Base-by-base conservation (phyloP, 306 rosid genomes). In the Corylus heterophylla region DNA sequence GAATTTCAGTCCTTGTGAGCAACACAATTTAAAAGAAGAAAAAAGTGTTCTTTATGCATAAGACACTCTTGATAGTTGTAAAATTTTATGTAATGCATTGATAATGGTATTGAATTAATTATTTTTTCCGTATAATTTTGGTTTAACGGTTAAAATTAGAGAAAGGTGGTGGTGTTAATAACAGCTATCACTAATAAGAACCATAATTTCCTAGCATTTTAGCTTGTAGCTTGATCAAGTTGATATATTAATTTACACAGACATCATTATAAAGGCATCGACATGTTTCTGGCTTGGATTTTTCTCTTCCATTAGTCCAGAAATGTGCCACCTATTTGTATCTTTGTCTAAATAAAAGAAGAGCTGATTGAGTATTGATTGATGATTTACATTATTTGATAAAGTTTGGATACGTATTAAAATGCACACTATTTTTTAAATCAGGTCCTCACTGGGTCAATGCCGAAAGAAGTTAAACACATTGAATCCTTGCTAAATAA, bases 401-500 rank as follows among this genome's bases (percentile, higher is more conserved):
- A 9, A 22, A 3, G 12, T 12, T 73, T 1, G 13, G 45, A 55
- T 64, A 44, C 44, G 22, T 73, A 31, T 69, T 27, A 47, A 44
- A 22, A 14, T 71, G 11, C 59, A 52, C 22, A 37, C 25, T 22
- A 16, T 77, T 84, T 25, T 55, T 70, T 39, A 44, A 56, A 62
- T 66, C 90, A 94, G 91, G 94, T 89, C 44, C 90, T 87, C 39
- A 89, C 97, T 2, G 97, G 86, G 17, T 91, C 97, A 37, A 81
- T 91, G 67, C 95, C 97, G 22, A 95, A 95, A 87, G 98, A 93
- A 86, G 89, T 91, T 54, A 90, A 89, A 78, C 97, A 92, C 74
- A 89, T 95, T 5, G 92, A 95, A 78, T 85, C 96, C 73, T 82
- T 95, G 87, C 83, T 95, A 50, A 95, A 92, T 89, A 86, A 89